These are phyloP conservation scores for Fusarium agapanthi DNA, from an alignment of 2,329 filamentous ascomycete genomes.

Conservation along the genomic window DNA sequence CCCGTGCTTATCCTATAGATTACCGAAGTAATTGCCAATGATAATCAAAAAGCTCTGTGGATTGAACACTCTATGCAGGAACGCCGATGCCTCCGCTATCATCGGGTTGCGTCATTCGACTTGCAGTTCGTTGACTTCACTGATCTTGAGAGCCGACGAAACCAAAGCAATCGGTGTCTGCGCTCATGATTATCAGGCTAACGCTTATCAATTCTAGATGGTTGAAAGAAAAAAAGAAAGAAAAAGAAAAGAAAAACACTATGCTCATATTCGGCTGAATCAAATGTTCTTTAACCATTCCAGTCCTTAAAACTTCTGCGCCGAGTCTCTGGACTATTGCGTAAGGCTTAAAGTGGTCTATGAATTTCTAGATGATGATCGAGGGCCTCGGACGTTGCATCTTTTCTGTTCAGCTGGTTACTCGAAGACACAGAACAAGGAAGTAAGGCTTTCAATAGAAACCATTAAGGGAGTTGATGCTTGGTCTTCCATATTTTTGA, in stretches of 20 bases:
- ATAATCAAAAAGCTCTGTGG: neutral
- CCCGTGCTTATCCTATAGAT: neutral
- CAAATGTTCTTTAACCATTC: neutral
- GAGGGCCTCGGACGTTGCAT: rapidly evolving
- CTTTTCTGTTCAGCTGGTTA: neutral
- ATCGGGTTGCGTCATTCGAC: neutral
- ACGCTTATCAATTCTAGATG: rapidly evolving
- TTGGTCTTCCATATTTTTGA: neutral
- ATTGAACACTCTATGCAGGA: neutral
- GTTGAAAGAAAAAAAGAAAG: neutral
- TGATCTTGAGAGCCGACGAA: neutral
- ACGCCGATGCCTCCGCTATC: neutral
- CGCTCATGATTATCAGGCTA: neutral
- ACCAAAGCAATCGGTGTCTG: neutral
- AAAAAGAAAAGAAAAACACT: neutral
- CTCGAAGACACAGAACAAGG: neutral
- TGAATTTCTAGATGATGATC: rapidly evolving
- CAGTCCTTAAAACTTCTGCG: neutral
- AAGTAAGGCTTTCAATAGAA: neutral
- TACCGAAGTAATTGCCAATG: neutral
- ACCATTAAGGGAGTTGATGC: neutral
- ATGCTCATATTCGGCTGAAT: too few relatives aligned
- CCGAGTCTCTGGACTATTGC: too few relatives aligned
- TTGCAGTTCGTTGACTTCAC: neutral
- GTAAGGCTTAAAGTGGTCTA: neutral